Conservation (phyloP, 306 rosid species). For the Vigna hirtella region DNA sequence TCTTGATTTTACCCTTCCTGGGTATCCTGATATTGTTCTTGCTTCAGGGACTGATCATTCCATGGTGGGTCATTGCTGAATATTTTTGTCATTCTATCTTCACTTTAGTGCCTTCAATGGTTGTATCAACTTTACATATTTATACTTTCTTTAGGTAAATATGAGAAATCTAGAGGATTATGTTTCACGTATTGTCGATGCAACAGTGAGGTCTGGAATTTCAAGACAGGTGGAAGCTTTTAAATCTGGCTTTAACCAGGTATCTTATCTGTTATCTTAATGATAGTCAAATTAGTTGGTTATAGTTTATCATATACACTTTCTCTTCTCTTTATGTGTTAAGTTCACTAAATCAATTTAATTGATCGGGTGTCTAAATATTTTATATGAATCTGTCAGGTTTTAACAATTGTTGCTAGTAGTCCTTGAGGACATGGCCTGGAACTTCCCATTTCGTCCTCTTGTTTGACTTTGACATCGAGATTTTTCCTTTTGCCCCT, state of each 20-base stretch:
- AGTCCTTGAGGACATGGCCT: too few species aligned
- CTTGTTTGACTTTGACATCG: too few species aligned
- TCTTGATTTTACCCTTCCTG: constrained; percentile 96
- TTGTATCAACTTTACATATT: constrained; percentile 18
- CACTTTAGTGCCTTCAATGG: constrained; percentile 30
- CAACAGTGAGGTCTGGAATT: constrained; percentile 81
- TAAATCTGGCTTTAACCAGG: constrained; percentile 93
- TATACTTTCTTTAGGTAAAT: constrained; percentile 68
- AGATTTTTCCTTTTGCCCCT: too few species aligned
- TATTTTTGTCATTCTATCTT: constrained; percentile 35
- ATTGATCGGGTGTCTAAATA: background rate
- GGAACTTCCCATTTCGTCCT: too few species aligned
- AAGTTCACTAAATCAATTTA: background rate
- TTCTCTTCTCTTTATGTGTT: background rate
- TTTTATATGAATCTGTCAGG: background rate
- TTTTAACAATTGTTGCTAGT: background rate
- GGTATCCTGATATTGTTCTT: constrained; percentile 80
- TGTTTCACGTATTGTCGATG: constrained; percentile 71
- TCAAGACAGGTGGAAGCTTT: constrained; percentile 93
- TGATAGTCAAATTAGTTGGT: constrained; percentile 16
- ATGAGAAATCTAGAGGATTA: constrained; percentile 77
- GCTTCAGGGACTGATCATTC: constrained; percentile 61
- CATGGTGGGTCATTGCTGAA: constrained; percentile 55
- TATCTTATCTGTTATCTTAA: constrained; percentile 37
- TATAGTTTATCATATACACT: background rate